Base-by-base conservation (phyloP, 169 alveolate genomes). In the Pseudocohnilembus persalinus region DNA sequence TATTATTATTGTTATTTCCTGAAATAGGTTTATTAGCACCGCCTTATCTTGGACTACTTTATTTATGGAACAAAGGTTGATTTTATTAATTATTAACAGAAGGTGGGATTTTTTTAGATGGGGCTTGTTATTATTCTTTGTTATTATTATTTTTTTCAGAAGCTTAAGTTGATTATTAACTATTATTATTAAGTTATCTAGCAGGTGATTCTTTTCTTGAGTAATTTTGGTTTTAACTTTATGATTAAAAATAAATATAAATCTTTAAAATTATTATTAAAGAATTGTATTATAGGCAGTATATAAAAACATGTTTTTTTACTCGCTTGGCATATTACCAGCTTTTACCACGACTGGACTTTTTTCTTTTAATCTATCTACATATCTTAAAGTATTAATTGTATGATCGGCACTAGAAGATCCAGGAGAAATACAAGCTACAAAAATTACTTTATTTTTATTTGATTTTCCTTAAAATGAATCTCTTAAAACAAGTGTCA, bases 391-490 rank as follows among this genome's bases (percentile, higher is more conserved):
- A 35, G 97, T 95, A 85, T 96, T 96, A 26, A 96, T 64, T 0
- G 98, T 90, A 87, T 96, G 98, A 76, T 96, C 97, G 6, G 96
- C 88, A 31, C 94, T 87, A 65, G 93, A 87, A 76, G 92, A 89
- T 0, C 96, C 96, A 77, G 98, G 98, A 82, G 94, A 88, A 30
- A 96, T 87, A 81, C 98, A 96, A 33, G 97, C 93, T 15, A 96
- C 92, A 97, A 96, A 94, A 24, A 95, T 85, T 29, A 96, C 93
- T 88, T 93, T 92, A 31, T 77, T 87, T 33, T 92, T 94, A 82
- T 94, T 91, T 0, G 93, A 85, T 35, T 88, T 88, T 6, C 92
- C 86, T 34, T 91, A 77, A 84, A 96, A 96, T n/a, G 97, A 92
- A 90, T 96, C 97, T 82, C 97, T 92, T 30, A 96, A 92, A 0